Base-by-base conservation (phyloP, 495 filamentous ascomycete species). In the Penicillium subrubescens region DNA sequence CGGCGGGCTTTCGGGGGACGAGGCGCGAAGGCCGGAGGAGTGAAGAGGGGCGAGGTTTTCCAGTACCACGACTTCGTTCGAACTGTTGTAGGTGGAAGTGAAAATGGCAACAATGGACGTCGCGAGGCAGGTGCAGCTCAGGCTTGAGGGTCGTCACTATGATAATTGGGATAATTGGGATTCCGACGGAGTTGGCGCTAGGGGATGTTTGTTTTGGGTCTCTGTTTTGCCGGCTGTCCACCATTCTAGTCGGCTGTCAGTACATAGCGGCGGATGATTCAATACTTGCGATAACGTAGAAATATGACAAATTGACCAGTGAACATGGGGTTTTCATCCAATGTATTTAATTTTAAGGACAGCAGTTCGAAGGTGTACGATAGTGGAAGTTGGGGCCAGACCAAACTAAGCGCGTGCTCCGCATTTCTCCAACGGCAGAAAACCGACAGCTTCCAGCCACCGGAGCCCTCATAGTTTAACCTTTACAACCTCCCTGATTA, bases 1-100 rank as follows among this genome's bases (percentile, higher is more conserved):
- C 84, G 92, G 57, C 84, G 90, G 66, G 90, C 89, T 1, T 96
- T 97, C 80, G 78, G 81, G 55, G 71, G 79, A 66, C 75, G 77
- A 33, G 65, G 65, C 27, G 66, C 69, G 0, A 78, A 72, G 61
- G 48, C 67, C 17, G 64, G 71, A 8, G 74, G 72, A 12, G 71
- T 73, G 58, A 82, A 81, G 66, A 67, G 75, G 62, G 78, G 75
- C 6, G 81, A 83, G 27, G 79, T 82, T 3, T 80, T 83, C 51
- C 73, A 77, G 41, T 83, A 83, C 57, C 77, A 76, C 56, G 81
- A 83, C 43, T 82, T 82, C 65, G 79, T 83, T 33, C 66, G 73
- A 59, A 77, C 69, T 43, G 62, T 81, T 11, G 70, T 81, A 51
- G 80, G 79, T 21, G 76, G 79, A 7, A 74, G 76, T 0, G 73